phyloP scores from a whole-genome alignment of 2,329 filamentous ascomycete species.

The Gremmenia infestans region DNA sequence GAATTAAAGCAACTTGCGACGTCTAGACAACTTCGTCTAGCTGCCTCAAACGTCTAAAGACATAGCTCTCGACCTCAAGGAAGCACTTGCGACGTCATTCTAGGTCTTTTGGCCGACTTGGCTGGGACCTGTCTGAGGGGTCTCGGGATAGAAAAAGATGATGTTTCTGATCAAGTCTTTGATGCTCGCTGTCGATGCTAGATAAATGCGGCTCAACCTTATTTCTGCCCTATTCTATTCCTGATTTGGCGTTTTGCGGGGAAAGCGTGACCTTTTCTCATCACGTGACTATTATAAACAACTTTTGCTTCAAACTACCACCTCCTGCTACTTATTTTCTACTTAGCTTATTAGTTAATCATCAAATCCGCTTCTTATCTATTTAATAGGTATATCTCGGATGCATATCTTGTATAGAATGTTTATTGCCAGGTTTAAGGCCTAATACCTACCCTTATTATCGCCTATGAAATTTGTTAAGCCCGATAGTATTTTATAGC shows the following conservation, averaged over 20 bases:
- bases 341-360: background rate
- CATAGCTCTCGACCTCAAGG: background rate
- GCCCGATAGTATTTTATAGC: too few species aligned
- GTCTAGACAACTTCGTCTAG: background rate
- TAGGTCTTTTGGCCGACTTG: background rate
- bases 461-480: too few species aligned
- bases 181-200: slow-evolving; percentile 7
- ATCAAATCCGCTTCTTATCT: background rate
- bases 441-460: too few species aligned
- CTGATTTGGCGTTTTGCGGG: slow-evolving; percentile 8
- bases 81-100: background rate
- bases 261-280: background rate
- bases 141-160: slow-evolving; percentile 1
- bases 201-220: slow-evolving; percentile 21
- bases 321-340: background rate
- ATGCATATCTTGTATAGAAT: too few species aligned
- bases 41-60: background rate
- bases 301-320: background rate
- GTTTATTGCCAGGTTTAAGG: too few species aligned
- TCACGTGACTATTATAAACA: background rate
- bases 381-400: background rate
- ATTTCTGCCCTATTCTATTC: slow-evolving; percentile 6
- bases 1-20: background rate
- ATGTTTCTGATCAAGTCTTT: slow-evolving; percentile 4
- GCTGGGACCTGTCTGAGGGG: background rate